These are phyloP conservation scores for Trichoderma polysporum DNA, from an alignment of 2,329 filamentous ascomycete genomes.

Conservation along the genomic window DNA sequence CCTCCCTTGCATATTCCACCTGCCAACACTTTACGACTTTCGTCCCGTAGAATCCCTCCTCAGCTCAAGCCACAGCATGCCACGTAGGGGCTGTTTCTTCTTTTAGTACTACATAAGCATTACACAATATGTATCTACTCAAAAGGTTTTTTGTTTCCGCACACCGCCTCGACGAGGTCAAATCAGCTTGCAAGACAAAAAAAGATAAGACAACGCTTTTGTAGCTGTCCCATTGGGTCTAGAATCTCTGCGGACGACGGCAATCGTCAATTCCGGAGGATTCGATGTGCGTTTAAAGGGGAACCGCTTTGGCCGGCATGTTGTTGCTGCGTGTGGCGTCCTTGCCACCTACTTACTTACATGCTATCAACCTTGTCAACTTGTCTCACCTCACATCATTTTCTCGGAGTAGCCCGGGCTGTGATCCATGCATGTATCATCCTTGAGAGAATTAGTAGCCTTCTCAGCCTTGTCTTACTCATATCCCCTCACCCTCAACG, in stretches of 20 bases:
- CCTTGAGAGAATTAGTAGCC: neutral
- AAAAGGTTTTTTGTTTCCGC: neutral
- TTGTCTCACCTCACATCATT: neutral
- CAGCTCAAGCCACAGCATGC: slow-evolving; percentile 1
- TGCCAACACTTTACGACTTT: slow-evolving; percentile 10
- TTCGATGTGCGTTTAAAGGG: neutral
- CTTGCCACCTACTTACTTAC: neutral
- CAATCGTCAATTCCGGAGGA: neutral
- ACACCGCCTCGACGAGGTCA: neutral
- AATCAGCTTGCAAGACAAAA: neutral
- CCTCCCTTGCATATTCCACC: slow-evolving; percentile 13
- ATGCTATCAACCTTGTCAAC: too few species aligned
- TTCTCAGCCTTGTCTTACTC: neutral
- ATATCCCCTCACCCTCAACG: neutral
- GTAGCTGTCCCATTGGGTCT: neutral
- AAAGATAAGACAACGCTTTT: neutral
- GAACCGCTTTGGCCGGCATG: neutral
- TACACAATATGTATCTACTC: neutral
- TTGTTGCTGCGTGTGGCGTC: neutral
- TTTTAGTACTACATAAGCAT: neutral
- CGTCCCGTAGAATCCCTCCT: neutral
- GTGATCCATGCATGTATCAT: neutral
- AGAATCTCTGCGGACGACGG: neutral
- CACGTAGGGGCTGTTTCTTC: neutral
- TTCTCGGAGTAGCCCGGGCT: neutral